phyloP scores from a whole-genome alignment of 257 asterid genomes.

The Vinca minor region DNA sequence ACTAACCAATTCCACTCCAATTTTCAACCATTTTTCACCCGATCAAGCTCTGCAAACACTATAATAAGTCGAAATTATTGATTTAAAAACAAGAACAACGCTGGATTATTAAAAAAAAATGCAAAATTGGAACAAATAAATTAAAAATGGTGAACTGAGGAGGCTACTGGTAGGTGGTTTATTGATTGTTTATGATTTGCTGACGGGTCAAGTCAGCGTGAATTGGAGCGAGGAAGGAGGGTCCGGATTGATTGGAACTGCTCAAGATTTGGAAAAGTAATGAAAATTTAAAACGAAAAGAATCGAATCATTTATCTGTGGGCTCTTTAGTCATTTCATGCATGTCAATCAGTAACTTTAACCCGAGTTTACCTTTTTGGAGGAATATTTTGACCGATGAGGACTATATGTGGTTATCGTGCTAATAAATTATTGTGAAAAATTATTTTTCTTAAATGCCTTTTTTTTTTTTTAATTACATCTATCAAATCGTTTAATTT shows the following conservation, averaged over 20 bases:
- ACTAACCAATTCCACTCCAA: slow-evolving; percentile 12
- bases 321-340: not conserved
- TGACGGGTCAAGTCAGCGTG: not conserved
- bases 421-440: too few species aligned
- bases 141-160: slow-evolving; percentile 4
- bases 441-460: too few species aligned
- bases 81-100: not conserved
- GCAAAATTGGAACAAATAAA: too few species aligned
- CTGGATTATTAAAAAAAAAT: not conserved
- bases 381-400: too few species aligned
- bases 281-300: not conserved
- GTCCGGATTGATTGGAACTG: not conserved
- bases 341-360: too few species aligned
- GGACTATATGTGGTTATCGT: too few species aligned
- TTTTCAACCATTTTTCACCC: not conserved
- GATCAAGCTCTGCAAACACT: not conserved
- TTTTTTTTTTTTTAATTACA: too few species aligned
- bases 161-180: slow-evolving; percentile 10
- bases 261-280: not conserved
- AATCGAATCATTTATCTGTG: not conserved
- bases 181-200: not conserved
- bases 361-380: too few species aligned
- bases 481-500: too few species aligned
- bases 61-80: slow-evolving; percentile 1
- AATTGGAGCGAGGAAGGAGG: not conserved